Evolutionary conservation across 306 rosid species (phyloP).

Genomic region (Carpinus fangiana): DNA sequence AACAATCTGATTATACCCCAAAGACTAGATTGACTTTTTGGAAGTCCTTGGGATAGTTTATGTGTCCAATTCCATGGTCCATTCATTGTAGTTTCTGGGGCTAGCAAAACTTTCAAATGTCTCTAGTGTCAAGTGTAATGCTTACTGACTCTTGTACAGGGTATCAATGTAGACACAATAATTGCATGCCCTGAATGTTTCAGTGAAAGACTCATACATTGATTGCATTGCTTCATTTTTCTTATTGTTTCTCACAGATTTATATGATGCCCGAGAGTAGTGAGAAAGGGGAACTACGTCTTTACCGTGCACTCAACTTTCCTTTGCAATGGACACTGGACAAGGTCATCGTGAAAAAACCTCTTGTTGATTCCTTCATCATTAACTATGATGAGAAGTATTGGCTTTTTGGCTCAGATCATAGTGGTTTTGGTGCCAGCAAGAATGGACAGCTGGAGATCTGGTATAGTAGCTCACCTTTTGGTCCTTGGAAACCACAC

Average conservation of each 20-base stretch:
- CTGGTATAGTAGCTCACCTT: conserved; percentile 84
- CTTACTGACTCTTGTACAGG: neutral
- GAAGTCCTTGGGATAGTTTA: neutral
- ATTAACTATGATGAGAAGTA: conserved; percentile 53
- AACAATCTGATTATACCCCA: neutral
- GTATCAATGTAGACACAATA: neutral
- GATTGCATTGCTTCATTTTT: conserved; percentile 18
- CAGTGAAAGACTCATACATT: neutral
- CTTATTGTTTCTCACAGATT: conserved; percentile 48
- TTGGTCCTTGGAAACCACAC: conserved; percentile 95
- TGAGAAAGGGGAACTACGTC: conserved; percentile 82
- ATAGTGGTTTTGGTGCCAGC: conserved; percentile 80
- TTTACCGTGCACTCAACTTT: conserved; percentile 72
- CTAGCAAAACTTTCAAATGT: neutral
- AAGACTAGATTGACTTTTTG: neutral
- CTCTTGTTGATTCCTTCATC: conserved; percentile 79
- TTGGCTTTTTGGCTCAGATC: conserved; percentile 98
- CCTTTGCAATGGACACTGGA: conserved; percentile 87
- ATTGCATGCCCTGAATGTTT: conserved; percentile 10
- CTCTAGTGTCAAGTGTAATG: neutral
- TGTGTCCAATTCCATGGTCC: neutral
- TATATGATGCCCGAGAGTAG: conserved; percentile 98
- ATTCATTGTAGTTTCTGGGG: neutral
- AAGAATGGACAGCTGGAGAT: conserved; percentile 90
- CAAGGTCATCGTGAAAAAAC: conserved; percentile 74